Evolutionary conservation across 2,329 filamentous ascomycete genomes (phyloP).

Genomic region (Colletotrichum lindemuthianum): DNA sequence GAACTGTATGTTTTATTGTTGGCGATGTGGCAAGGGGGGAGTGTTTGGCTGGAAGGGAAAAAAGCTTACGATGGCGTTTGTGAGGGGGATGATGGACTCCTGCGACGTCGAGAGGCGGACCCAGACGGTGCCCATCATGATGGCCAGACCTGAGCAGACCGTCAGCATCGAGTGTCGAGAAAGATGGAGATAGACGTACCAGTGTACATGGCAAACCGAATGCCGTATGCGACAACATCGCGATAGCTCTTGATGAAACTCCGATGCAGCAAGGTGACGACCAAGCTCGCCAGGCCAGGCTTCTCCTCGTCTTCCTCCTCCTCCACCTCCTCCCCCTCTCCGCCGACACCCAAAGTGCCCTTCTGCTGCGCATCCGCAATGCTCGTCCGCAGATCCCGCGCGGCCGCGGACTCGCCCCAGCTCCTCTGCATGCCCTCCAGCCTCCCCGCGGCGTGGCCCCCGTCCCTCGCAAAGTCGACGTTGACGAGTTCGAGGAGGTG

Average conservation of each 20-base stretch:
- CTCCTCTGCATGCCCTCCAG: constrained; percentile 63
- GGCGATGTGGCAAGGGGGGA: background rate
- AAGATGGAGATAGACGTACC: background rate
- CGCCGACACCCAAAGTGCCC: constrained; percentile 39
- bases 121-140: constrained; percentile 92
- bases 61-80: constrained; percentile 72
- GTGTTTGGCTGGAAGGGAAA: background rate
- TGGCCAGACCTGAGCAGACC: constrained; percentile 66
- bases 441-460: constrained; percentile 55
- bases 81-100: constrained; percentile 80
- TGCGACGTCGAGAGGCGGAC: constrained; percentile 75
- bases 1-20: constrained; percentile 50
- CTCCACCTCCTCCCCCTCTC: constrained; percentile 41
- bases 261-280: constrained; percentile 76
- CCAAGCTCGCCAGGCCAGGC: constrained; percentile 61
- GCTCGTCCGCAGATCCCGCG: constrained; percentile 27
- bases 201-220: constrained; percentile 82
- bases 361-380: constrained; percentile 37
- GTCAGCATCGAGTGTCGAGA: constrained; percentile 49
- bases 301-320: constrained; percentile 47
- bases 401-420: constrained; percentile 61
- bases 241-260: constrained; percentile 86
- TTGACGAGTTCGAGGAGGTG: constrained; percentile 83
- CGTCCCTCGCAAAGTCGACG: constrained; percentile 73
- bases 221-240: constrained; percentile 85